Evolutionary conservation across 495 filamentous ascomycete species (phyloP).

Genomic region (Neurospora pannonica): DNA sequence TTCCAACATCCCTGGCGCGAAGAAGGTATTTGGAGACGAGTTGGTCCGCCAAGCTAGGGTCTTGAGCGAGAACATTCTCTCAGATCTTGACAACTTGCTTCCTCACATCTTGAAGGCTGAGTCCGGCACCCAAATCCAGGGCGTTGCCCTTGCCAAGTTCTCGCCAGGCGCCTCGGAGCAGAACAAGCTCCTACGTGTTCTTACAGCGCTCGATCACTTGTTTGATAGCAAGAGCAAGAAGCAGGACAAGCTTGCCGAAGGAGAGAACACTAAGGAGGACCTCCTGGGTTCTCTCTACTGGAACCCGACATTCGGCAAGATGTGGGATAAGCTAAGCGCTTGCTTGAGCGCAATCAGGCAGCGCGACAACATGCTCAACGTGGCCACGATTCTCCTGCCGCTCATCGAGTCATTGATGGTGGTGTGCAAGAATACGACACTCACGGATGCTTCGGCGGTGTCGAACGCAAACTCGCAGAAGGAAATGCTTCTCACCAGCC

Average conservation of each 20-base stretch:
- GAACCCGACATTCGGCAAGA: conserved; percentile 73
- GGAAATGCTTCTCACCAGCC: conserved; percentile 64
- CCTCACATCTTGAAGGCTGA: conserved; percentile 78
- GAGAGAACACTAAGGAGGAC: conserved; percentile 58
- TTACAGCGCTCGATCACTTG: conserved; percentile 91
- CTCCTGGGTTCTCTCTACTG: conserved; percentile 81
- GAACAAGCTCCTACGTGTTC: conserved; percentile 83
- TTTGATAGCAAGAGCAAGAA: conserved; percentile 66
- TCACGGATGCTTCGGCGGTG: conserved; percentile 43
- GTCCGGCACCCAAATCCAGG: conserved; percentile 88
- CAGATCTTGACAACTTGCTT: conserved; percentile 77
- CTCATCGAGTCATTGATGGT: conserved; percentile 97
- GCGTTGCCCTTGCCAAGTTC: conserved; percentile 87
- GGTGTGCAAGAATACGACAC: conserved; percentile 92
- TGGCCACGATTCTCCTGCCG: conserved; percentile 88
- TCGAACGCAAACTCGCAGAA: conserved; percentile 42
- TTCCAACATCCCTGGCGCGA: conserved; percentile 82
- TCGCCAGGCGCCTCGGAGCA: conserved; percentile 93
- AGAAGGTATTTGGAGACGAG: conserved; percentile 83
- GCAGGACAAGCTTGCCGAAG: conserved; percentile 47
- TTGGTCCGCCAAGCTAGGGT: conserved; percentile 75
- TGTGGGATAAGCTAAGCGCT: conserved; percentile 92
- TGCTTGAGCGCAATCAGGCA: conserved; percentile 82
- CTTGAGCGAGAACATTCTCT: conserved; percentile 73
- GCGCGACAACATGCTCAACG: conserved; percentile 89